phyloP scores from a whole-genome alignment of 495 filamentous ascomycete species.

The Geoglossum glabrum region DNA sequence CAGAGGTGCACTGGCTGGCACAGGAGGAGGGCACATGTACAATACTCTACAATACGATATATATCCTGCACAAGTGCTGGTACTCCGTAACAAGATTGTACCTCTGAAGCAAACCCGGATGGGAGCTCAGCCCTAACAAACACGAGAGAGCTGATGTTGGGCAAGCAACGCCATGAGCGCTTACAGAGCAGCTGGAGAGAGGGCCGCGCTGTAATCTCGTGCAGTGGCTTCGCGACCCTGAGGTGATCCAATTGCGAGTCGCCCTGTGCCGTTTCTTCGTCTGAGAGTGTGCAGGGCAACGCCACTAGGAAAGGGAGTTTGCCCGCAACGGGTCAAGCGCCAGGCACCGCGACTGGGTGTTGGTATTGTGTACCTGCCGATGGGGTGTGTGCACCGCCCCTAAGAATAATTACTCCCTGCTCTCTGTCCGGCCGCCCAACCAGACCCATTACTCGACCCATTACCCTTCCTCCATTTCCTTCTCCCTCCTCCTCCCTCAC shows the following conservation, averaged over 20 bases:
- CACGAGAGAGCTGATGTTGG: too few relatives aligned
- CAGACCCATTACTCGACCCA: too few relatives aligned
- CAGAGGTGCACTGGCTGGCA: too few relatives aligned
- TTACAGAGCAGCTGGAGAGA: not conserved
- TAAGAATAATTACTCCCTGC: not conserved
- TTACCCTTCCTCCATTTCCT: too few relatives aligned
- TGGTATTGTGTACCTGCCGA: not conserved
- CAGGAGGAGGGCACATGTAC: too few relatives aligned
- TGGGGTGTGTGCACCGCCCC: not conserved
- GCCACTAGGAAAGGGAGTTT: not conserved
- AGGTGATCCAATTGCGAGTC: not conserved
- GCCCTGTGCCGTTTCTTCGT: not conserved
- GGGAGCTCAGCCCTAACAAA: too few relatives aligned
- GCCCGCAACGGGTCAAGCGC: not conserved
- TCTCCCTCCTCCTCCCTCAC: not conserved
- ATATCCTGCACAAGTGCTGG: too few relatives aligned
- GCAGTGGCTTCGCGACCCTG: not conserved
- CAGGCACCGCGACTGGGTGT: not conserved
- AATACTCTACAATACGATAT: too few relatives aligned
- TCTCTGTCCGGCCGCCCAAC: too few relatives aligned
- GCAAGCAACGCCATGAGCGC: too few relatives aligned
- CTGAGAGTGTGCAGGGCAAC: not conserved
- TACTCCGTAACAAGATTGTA: too few relatives aligned
- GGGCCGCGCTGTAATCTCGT: not conserved
- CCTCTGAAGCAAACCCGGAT: too few relatives aligned